Percentiles rank a stretch among this genome's conserved stretches.
Conservation (phyloP, 1,284 basidiomycete genomes). For the Tranzscheliella williamsii region DNA sequence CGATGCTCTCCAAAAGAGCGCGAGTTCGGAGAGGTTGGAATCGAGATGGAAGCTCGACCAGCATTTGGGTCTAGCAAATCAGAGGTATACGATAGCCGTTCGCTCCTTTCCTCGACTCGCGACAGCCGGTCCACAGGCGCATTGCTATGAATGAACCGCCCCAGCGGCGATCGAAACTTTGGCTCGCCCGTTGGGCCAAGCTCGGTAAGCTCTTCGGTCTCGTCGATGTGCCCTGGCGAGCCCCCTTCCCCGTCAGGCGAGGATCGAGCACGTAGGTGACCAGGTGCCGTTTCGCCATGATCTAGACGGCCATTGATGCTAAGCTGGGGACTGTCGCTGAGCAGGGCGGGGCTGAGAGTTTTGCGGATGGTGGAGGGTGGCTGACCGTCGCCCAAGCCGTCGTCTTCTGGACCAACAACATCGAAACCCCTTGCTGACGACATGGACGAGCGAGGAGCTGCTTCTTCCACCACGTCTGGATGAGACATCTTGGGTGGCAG, state of each 20-base stretch:
- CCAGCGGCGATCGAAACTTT: constrained; percentile 12
- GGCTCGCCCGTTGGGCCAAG: constrained; percentile 1
- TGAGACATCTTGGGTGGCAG: constrained; percentile 11
- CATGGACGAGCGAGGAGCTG: constrained; percentile 19
- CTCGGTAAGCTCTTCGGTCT: constrained; percentile 3
- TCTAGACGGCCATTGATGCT: constrained; percentile 3
- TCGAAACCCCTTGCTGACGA: constrained; percentile 21
- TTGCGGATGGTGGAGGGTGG: constrained; percentile 27
- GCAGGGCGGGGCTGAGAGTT: constrained; percentile 29
- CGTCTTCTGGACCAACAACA: constrained; percentile 1
- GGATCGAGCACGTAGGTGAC: background rate
- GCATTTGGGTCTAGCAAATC: constrained; percentile 3
- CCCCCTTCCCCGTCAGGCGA: no score
- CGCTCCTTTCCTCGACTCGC: constrained; percentile 28
- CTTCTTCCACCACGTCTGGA: constrained; percentile 8
- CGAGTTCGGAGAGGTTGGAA: constrained; percentile 10
- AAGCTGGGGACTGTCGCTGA: constrained; percentile 10
- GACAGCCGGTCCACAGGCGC: constrained; percentile 14
- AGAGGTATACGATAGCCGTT: constrained; percentile 10
- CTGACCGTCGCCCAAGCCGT: constrained; percentile 1
- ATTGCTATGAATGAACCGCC: constrained; percentile 20
- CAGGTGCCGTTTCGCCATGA: background rate
- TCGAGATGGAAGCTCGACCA: background rate
- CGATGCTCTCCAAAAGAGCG: constrained; percentile 32
- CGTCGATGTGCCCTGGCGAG: background rate